A percentile compares a stretch with the other conserved stretches of the same genome.
phyloP scores from a whole-genome alignment of 164 flowering plant genomes.

The Magnolia changhungtana region DNA sequence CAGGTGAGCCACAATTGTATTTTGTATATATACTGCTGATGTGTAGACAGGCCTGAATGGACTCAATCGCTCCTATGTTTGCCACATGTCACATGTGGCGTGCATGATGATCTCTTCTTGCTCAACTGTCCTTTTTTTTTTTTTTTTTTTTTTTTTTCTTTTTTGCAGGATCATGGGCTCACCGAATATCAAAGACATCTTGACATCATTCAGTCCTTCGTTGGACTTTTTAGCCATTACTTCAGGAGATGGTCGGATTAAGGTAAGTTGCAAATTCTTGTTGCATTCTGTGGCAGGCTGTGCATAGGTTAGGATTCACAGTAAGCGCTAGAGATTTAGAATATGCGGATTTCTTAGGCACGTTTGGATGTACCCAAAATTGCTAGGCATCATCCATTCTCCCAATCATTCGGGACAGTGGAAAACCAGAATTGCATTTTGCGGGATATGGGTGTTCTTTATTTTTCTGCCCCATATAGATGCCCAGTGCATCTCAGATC shows the following conservation, averaged over 20 bases:
- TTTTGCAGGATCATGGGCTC: slow-evolving; percentile 45
- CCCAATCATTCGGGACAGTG: background rate
- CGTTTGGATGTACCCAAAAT: background rate
- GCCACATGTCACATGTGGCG: too few species aligned
- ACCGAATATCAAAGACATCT: slow-evolving; percentile 57
- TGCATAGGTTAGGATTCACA: background rate
- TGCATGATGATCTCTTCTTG: too few species aligned
- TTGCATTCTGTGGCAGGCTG: background rate
- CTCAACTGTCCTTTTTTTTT: background rate
- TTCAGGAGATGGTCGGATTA: slow-evolving; percentile 88
- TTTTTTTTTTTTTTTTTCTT: too few species aligned
- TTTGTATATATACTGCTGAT: too few species aligned
- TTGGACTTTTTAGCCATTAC: slow-evolving; percentile 65
- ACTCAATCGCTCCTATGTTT: too few species aligned
- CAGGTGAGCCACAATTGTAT: too few species aligned
- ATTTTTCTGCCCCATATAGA: too few species aligned
- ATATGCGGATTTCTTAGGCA: background rate
- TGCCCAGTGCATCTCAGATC: too few species aligned
- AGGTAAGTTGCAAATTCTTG: slow-evolving; percentile 36
- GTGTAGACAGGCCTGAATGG: too few species aligned
- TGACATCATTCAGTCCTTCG: slow-evolving; percentile 80
- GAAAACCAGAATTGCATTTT: background rate
- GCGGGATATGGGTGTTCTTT: background rate
- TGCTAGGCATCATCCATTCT: background rate
- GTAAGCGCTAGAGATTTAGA: background rate